A percentile compares a stretch with the other conserved stretches of the same genome.
These are phyloP conservation scores for Coniferiporia sulphurascens DNA, from an alignment of 1,284 basidiomycete species.

Conservation along the genomic window DNA sequence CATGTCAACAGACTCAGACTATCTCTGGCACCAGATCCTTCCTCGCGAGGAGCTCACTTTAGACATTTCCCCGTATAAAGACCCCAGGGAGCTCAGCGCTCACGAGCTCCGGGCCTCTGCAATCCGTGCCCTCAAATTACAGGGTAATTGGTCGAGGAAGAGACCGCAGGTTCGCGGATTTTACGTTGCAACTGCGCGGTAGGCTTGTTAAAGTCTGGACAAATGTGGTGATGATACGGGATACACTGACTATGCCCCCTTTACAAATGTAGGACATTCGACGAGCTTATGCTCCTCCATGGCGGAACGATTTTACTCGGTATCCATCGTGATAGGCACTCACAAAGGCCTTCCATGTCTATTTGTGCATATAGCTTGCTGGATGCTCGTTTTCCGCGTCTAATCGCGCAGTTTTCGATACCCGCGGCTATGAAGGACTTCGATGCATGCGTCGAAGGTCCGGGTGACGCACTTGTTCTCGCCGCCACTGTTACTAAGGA, in stretches of 20 bases:
- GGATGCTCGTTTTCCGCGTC: neutral
- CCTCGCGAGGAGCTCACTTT: conserved; percentile 17
- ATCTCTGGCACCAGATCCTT: conserved; percentile 18
- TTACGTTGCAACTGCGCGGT: neutral
- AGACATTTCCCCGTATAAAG: conserved; percentile 3
- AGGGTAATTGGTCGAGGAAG: conserved; percentile 13
- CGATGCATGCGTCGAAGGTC: conserved; percentile 10
- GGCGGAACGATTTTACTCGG: conserved; percentile 10
- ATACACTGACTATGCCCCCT: too few species aligned
- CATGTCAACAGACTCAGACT: conserved; percentile 14
- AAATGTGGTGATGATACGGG: too few species aligned
- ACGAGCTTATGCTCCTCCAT: conserved; percentile 16
- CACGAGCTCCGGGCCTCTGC: conserved; percentile 9
- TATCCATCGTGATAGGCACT: conserved; percentile 13
- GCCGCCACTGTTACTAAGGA: conserved; percentile 12
- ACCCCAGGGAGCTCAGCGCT: conserved; percentile 9
- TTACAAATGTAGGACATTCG: conserved; percentile 3
- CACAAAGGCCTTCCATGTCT: conserved; percentile 10
- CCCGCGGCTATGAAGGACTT: conserved; percentile 15
- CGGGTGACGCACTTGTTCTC: conserved; percentile 8
- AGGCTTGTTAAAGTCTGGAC: neutral
- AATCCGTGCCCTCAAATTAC: conserved; percentile 13
- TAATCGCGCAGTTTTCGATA: conserved; percentile 6
- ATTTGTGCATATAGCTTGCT: conserved; percentile 8
- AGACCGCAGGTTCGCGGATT: conserved; percentile 1